phyloP scores from a whole-genome alignment of 768 basidiomycete genomes.

The Lentinula sp. region DNA sequence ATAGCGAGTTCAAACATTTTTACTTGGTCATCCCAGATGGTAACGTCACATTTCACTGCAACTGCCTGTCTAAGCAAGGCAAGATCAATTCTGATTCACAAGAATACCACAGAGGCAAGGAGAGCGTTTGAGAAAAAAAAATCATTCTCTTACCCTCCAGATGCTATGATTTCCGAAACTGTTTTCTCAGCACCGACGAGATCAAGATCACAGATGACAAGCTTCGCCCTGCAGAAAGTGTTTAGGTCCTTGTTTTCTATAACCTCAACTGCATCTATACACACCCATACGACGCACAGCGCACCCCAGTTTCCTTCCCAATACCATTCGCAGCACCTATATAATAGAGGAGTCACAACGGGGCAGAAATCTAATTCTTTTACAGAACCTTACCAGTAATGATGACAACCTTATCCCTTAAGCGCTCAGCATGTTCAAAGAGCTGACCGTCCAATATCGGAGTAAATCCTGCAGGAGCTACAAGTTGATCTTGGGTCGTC shows the following conservation, averaged over 20 bases:
- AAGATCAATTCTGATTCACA: not conserved
- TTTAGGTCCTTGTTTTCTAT: not conserved
- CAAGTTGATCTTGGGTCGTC: not conserved
- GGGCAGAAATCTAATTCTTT: no score
- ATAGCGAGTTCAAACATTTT: constrained; percentile 2
- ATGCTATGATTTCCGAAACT: constrained; percentile 10
- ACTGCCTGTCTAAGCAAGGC: not conserved
- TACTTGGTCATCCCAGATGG: constrained; percentile 1
- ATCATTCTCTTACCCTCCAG: constrained; percentile 15
- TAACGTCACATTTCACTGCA: constrained; percentile 4
- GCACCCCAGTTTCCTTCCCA: constrained; percentile 17
- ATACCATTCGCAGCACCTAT: constrained; percentile 18
- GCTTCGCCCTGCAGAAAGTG: constrained; percentile 18
- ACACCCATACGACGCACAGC: constrained; percentile 14
- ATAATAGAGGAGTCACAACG: no score
- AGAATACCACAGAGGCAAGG: not conserved
- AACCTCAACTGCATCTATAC: not conserved
- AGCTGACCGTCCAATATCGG: constrained; percentile 17
- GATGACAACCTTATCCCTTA: constrained; percentile 18
- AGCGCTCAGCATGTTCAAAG: constrained; percentile 11
- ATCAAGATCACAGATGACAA: constrained; percentile 24
- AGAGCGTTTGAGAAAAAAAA: not conserved
- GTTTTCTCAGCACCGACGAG: constrained; percentile 13
- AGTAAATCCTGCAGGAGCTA: not conserved
- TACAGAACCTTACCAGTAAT: constrained; percentile 15